Conservation (phyloP, 1,284 basidiomycete genomes). For the Apiotrichum akiyoshidainum region DNA sequence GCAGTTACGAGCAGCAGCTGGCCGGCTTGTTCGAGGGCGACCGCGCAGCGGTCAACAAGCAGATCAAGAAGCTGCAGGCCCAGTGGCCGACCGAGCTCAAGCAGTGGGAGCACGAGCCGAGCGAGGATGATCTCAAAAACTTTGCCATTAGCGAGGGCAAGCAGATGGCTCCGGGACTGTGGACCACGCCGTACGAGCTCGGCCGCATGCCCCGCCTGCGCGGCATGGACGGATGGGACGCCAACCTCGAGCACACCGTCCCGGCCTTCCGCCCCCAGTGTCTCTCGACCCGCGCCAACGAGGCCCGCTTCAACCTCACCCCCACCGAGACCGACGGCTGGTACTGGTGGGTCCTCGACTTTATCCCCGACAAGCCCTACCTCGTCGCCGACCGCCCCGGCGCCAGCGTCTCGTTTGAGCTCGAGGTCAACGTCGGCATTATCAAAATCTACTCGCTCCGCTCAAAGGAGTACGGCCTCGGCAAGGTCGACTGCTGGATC, state of each 20-base stretch:
- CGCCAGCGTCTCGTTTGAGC: constrained; percentile 35
- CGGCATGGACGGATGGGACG: constrained; percentile 42
- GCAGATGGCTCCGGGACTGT: constrained; percentile 31
- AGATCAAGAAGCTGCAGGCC: constrained; percentile 4
- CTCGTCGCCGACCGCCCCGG: constrained; percentile 37
- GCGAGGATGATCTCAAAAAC: constrained; percentile 3
- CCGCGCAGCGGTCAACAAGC: neutral
- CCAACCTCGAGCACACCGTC: constrained; percentile 24
- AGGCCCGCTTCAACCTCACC: constrained; percentile 40
- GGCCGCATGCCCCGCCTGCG: constrained; percentile 43
- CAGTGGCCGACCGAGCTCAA: constrained; percentile 30
- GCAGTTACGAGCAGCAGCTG: constrained; percentile 8
- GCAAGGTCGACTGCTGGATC: constrained; percentile 46
- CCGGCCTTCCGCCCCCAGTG: constrained; percentile 41
- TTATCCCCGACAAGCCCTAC: constrained; percentile 48
- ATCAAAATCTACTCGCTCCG: constrained; percentile 48
- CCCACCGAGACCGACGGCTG: constrained; percentile 37
- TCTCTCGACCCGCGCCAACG: constrained; percentile 31
- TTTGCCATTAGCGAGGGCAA: neutral
- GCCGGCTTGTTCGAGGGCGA: neutral
- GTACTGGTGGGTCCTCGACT: constrained; percentile 45
- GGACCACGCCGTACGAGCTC: constrained; percentile 33
- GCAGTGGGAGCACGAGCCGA: constrained; percentile 22
- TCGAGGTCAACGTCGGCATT: constrained; percentile 41
- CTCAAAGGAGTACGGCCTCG: constrained; percentile 43